Evolutionary conservation across 192 early-diverging fungal species (phyloP), one percentile per base, ranked within the genome.

Genomic region (Backusella tarrabulga): DNA sequence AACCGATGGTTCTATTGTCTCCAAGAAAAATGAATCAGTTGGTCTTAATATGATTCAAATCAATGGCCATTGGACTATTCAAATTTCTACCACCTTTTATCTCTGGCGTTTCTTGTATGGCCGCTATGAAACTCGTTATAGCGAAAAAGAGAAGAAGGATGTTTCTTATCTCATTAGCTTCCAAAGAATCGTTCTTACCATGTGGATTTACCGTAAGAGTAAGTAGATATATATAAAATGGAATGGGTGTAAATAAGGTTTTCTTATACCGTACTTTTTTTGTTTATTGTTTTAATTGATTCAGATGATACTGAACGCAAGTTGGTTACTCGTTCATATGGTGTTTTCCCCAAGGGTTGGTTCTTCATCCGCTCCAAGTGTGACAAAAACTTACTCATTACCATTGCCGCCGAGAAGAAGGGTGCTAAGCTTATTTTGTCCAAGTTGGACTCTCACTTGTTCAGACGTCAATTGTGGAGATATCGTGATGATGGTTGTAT

Each of bases 311-410:
- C 36, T 21, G 35, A 74, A 23, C 73, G 63, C 32, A 69, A 81
- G 19, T 52, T 74, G 32, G 73, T 77, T 17, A 76, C 50, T 36
- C 77, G 50, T 12, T 50, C 29, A 2, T 74, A 74, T 42, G 80
- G 76, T 38, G 34, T 81, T 3, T 81, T 81, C 80, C 80, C 80
- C 34, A 77, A 81, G 72, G 50, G 71, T 1, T 74, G 76, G 76
- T 69, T 81, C 71, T 81, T 77, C 40, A 77, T 81, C 35, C 76
- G 71, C 12, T 74, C 72, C 19, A 81, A 77, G 40, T 52, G 35
- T 12, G 76, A 77, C 34, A 26, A 67, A 17, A 68, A 44, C 11
- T 44, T 81, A 36, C 36, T 81, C 17, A 36, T 79, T 11, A 81
- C 76, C 15, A 21, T 76, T 9, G 36, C 66, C 2, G 72, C 21